Evolutionary conservation across 805 yeast genomes (phyloP).

Genomic region (Candida nemodendra): DNA sequence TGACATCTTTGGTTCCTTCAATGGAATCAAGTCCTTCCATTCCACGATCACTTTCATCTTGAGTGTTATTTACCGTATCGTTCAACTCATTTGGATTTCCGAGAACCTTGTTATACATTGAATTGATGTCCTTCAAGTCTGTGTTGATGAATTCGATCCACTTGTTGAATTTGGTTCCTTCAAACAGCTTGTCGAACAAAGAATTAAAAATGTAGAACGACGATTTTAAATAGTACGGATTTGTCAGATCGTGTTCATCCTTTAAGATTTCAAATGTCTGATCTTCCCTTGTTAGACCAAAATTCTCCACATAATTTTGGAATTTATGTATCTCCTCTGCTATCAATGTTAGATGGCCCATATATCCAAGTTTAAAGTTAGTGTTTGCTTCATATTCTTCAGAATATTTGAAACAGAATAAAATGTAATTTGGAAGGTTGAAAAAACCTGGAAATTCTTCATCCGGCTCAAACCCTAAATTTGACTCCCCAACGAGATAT

Average conservation of each 20-base stretch:
- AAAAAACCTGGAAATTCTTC: slow-evolving; percentile 32
- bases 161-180: slow-evolving; percentile 21
- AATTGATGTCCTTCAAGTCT: slow-evolving; percentile 49
- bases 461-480: slow-evolving; percentile 11
- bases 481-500: slow-evolving; percentile 16
- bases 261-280: slow-evolving; percentile 30
- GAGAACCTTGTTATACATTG: slow-evolving; percentile 54
- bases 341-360: slow-evolving; percentile 57
- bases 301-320: slow-evolving; percentile 34
- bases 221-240: slow-evolving; percentile 31
- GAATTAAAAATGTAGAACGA: slow-evolving; percentile 33
- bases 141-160: slow-evolving; percentile 55
- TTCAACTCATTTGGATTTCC: slow-evolving; percentile 43
- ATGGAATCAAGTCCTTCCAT: slow-evolving; percentile 4
- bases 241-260: slow-evolving; percentile 27
- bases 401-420: slow-evolving; percentile 30
- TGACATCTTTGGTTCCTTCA: slow-evolving; percentile 26
- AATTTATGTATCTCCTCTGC: slow-evolving; percentile 62
- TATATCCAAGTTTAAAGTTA: slow-evolving; percentile 53
- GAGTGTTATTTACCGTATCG: slow-evolving; percentile 28
- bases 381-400: slow-evolving; percentile 32
- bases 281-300: slow-evolving; percentile 33
- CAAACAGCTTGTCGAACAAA: slow-evolving; percentile 32
- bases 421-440: slow-evolving; percentile 30
- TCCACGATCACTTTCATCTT: slow-evolving; percentile 26